Base-by-base conservation (phyloP, 192 early-diverging fungal species). In the Coemansia umbellata region DNA sequence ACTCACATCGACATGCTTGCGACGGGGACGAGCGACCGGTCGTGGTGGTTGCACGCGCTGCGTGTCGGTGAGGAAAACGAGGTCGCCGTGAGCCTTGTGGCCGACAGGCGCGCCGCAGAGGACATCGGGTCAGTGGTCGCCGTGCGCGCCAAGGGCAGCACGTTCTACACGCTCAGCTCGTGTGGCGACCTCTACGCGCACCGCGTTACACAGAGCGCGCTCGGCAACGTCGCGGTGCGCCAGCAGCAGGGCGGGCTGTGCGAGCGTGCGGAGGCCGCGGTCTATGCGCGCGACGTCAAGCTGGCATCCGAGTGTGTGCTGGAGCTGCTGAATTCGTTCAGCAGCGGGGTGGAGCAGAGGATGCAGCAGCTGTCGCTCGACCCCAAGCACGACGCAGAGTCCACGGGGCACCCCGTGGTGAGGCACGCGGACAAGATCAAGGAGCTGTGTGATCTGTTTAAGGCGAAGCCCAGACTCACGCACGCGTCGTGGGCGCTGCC, bases 1-100 rank as follows among this genome's bases (percentile, higher is more conserved):
- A 82, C 83, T 0, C 85, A 88, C 63, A 71, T 74, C 28, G 85
- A 88, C 23, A 63, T 85, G 22, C 39, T 90, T 30, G 32, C 84
- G 0, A 84, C 82, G 0, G 86, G 76, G 1, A 77, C 81, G 17
- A 63, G 65, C 47, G 86, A 87, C 61, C 48, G 74, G 18, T 47
- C 78, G 18, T 81, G 80, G 70, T 70, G 83, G 45, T 71, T 84
- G 23, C 85, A 84, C 63, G 47, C 79, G 15, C 40, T 80, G 56
- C 64, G 66, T 17, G 39, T 44, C 0, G 49, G 28, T 1, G 31
- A 19, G 31, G 21, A 26, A 10, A 58, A 37, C 3, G 47, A 11
- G 10, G 48, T 17, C 3, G 53, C n/a, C 15, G 41, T 13, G 10
- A 8, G 11, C 53, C 51, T 71, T 5, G 52, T 71, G 4, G 62